A percentile compares a stretch with the other conserved stretches of the same genome.
Conservation (phyloP, 1,284 basidiomycete genomes). For the Microbotryomycetes sp. region DNA sequence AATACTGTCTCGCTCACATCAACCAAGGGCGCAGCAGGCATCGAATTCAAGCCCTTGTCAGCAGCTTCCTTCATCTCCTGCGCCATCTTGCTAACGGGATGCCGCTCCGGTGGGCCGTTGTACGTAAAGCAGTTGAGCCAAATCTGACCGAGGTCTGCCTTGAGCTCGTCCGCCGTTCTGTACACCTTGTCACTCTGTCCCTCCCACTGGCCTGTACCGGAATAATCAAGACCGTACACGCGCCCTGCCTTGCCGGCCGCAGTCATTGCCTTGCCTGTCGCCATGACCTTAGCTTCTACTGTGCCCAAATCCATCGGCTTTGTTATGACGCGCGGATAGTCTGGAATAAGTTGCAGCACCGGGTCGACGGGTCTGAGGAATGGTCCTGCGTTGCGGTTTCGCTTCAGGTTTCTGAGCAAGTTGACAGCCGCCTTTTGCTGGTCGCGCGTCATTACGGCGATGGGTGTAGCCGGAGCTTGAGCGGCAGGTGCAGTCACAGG, state of each 20-base stretch:
- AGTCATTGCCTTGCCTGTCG: constrained; percentile 38
- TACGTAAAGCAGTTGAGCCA: constrained; percentile 84
- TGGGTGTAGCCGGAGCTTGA: not conserved
- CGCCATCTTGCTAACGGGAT: constrained; percentile 69
- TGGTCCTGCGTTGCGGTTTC: constrained; percentile 70
- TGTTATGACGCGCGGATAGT: constrained; percentile 80
- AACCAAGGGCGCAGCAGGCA: constrained; percentile 59
- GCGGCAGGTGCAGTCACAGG: not conserved
- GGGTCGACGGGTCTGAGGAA: constrained; percentile 87
- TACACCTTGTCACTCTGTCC: constrained; percentile 41
- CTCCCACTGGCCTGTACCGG: constrained; percentile 54
- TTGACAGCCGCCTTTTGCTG: constrained; percentile 79
- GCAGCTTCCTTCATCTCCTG: constrained; percentile 75
- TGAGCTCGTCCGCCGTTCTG: constrained; percentile 61
- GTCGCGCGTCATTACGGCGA: constrained; percentile 32
- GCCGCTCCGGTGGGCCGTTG: constrained; percentile 72
- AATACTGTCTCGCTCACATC: not conserved
- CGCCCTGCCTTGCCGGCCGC: constrained; percentile 13
- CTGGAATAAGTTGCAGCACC: constrained; percentile 81
- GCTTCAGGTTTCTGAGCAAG: constrained; percentile 75
- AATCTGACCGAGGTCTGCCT: constrained; percentile 72
- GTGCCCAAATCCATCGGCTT: constrained; percentile 94
- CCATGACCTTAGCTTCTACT: constrained; percentile 75
- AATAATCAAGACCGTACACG: constrained; percentile 39
- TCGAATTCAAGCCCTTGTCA: constrained; percentile 77